Conservation (phyloP, 2,329 filamentous ascomycete genomes). For the Remersonia thermophila region DNA sequence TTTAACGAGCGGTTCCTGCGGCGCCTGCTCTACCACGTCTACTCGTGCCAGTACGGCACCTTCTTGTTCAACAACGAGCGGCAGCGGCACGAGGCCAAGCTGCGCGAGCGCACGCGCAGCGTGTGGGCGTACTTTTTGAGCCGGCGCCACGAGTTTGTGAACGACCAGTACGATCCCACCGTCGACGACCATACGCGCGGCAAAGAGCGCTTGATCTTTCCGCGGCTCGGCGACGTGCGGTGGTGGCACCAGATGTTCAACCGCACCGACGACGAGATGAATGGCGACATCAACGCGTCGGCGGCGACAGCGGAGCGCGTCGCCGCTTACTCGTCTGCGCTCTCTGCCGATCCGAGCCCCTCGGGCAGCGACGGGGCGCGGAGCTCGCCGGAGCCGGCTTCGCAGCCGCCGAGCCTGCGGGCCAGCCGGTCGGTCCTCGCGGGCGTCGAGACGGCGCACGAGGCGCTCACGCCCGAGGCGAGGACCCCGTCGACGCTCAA, state of each 20-base stretch:
- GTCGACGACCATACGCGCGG: slow-evolving; percentile 71
- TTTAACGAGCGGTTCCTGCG: slow-evolving; percentile 91
- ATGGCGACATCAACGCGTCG: slow-evolving; percentile 48
- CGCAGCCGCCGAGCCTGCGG: slow-evolving; percentile 27
- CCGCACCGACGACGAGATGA: slow-evolving; percentile 85
- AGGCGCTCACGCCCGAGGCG: slow-evolving; percentile 32
- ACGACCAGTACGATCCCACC: slow-evolving; percentile 61
- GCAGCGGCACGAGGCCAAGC: slow-evolving; percentile 59
- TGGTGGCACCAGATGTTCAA: slow-evolving; percentile 93
- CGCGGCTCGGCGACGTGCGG: slow-evolving; percentile 61
- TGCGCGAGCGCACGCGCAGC: slow-evolving; percentile 62
- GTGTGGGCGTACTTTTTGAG: slow-evolving; percentile 95
- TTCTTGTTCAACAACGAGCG: slow-evolving; percentile 95
- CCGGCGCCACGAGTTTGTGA: slow-evolving; percentile 68
- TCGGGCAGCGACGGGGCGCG: slow-evolving; percentile 14
- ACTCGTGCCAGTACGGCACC: slow-evolving; percentile 93
- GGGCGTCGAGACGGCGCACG: slow-evolving; percentile 46
- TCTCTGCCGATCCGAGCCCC: slow-evolving; percentile 6
- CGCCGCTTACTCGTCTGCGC: slow-evolving; percentile 19
- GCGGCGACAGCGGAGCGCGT: slow-evolving; percentile 35
- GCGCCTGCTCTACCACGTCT: slow-evolving; percentile 80
- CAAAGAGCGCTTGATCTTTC: slow-evolving; percentile 74
- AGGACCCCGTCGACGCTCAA: slow-evolving; percentile 25
- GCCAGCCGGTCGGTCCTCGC: slow-evolving; percentile 42
- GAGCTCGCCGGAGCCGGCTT: slow-evolving; percentile 3